Evolutionary conservation across 768 basidiomycete genomes (phyloP).

Genomic region (Termitomyces sp.): DNA sequence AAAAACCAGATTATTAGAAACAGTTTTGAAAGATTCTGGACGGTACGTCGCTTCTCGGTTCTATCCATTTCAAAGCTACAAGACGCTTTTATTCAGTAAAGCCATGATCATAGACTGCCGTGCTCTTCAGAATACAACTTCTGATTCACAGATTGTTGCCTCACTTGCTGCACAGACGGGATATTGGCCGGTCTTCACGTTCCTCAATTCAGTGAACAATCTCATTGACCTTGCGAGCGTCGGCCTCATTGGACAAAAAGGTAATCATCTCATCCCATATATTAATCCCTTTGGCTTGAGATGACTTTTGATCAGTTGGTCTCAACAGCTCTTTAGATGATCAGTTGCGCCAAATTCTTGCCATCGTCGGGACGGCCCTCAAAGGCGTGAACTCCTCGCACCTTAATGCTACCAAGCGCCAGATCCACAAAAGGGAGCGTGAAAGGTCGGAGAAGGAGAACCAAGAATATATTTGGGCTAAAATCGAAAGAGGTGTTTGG

Average conservation of each 20-base stretch:
- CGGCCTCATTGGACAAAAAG: slow-evolving; percentile 95
- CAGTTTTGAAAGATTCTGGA: slow-evolving; percentile 48
- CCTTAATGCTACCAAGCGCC: slow-evolving; percentile 37
- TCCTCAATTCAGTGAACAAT: slow-evolving; percentile 75
- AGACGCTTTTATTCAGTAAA: slow-evolving; percentile 40
- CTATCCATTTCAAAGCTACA: not conserved
- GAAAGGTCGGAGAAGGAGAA: slow-evolving; percentile 36
- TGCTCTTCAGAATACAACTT: slow-evolving; percentile 62
- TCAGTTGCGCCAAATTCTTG: slow-evolving; percentile 82
- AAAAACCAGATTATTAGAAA: slow-evolving; percentile 58
- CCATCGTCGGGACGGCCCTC: slow-evolving; percentile 72
- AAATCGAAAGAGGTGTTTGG: slow-evolving; percentile 65
- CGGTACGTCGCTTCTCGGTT: slow-evolving; percentile 36
- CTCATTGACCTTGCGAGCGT: slow-evolving; percentile 90
- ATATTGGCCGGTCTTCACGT: slow-evolving; percentile 86
- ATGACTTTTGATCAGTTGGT: slow-evolving; percentile 53
- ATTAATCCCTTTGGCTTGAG: not conserved
- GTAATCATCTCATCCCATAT: slow-evolving; percentile 29
- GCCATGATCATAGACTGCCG: slow-evolving; percentile 82
- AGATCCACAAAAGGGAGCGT: slow-evolving; percentile 33
- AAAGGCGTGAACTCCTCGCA: slow-evolving; percentile 57
- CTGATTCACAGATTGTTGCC: slow-evolving; percentile 66
- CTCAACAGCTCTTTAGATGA: slow-evolving; percentile 75
- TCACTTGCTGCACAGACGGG: slow-evolving; percentile 80
- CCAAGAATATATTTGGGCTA: slow-evolving; percentile 35